These are phyloP conservation scores for Plasmodium knowlesi DNA, from an alignment of 169 alveolate species.

Conservation along the genomic window DNA sequence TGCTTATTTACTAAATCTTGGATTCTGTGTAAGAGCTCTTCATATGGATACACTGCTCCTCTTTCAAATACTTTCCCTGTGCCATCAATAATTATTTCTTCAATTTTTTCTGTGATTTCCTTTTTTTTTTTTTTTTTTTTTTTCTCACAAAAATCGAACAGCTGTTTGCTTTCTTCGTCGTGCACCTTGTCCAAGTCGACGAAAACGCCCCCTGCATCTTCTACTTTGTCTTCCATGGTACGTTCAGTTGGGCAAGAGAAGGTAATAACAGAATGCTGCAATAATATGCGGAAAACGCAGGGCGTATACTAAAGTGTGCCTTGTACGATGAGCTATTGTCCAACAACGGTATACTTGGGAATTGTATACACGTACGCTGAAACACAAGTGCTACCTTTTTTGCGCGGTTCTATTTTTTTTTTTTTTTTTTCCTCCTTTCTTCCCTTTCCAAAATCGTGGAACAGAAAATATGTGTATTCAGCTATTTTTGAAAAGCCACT, in stretches of 20 bases:
- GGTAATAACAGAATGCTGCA: background rate
- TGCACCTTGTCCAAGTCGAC: conserved; percentile 44
- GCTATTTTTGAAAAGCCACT: background rate
- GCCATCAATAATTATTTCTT: conserved; percentile 83
- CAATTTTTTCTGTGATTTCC: conserved; percentile 78
- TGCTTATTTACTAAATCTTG: conserved; percentile 88
- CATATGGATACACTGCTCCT: conserved; percentile 91
- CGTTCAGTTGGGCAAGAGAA: background rate
- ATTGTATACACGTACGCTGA: background rate
- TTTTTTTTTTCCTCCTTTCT: background rate
- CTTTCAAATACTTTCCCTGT: conserved; percentile 86
- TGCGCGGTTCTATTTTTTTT: background rate
- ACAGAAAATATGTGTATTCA: background rate
- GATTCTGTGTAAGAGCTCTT: conserved; percentile 90
- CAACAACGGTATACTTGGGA: background rate
- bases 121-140: conserved; percentile 89
- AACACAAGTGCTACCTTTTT: background rate
- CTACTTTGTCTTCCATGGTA: conserved; percentile 43
- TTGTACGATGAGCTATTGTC: background rate
- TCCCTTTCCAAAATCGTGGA: background rate
- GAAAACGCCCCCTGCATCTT: conserved; percentile 48
- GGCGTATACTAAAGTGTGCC: background rate
- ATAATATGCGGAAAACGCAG: background rate
- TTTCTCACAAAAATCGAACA: conserved; percentile 90
- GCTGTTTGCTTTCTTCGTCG: conserved; percentile 76